Evolutionary conservation across 345 rosid species (phyloP).

Genomic region (Salix purpurea): DNA sequence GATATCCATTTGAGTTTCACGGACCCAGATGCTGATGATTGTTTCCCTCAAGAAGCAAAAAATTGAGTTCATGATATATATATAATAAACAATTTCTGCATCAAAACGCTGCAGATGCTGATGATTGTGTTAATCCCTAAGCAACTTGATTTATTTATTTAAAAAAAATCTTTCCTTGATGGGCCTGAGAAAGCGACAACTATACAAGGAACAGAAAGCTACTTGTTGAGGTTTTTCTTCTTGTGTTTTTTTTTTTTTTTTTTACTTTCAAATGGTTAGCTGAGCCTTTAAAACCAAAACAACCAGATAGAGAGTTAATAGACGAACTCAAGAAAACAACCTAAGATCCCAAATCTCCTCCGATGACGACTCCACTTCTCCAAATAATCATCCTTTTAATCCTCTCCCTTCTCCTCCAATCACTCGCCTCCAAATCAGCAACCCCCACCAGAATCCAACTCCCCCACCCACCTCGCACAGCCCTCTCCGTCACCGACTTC

Average conservation of each 20-base stretch:
- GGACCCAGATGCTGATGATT: background rate
- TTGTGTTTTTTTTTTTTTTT: too few species aligned
- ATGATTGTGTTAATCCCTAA: too few species aligned
- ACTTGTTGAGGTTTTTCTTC: too few species aligned
- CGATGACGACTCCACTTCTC: background rate
- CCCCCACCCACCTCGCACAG: conserved; percentile 10
- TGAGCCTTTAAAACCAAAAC: background rate
- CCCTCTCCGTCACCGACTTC: conserved; percentile 54
- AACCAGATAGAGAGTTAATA: background rate
- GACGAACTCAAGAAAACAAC: background rate
- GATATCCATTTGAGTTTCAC: background rate
- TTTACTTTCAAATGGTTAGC: too few species aligned
- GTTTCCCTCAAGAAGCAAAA: background rate
- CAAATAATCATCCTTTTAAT: conserved; percentile 15
- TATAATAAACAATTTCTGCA: too few species aligned
- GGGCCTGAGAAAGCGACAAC: too few species aligned
- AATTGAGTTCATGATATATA: background rate
- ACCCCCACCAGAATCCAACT: conserved; percentile 11
- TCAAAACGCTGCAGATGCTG: too few species aligned
- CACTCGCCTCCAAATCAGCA: conserved; percentile 28
- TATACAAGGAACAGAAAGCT: too few species aligned
- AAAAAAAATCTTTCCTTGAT: too few species aligned
- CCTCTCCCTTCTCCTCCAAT: conserved; percentile 25
- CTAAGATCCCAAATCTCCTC: background rate
- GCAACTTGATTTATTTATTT: background rate